Base-by-base conservation (phyloP, 2,329 filamentous ascomycete genomes). In the Pseudocercospora pini-densiflorae region DNA sequence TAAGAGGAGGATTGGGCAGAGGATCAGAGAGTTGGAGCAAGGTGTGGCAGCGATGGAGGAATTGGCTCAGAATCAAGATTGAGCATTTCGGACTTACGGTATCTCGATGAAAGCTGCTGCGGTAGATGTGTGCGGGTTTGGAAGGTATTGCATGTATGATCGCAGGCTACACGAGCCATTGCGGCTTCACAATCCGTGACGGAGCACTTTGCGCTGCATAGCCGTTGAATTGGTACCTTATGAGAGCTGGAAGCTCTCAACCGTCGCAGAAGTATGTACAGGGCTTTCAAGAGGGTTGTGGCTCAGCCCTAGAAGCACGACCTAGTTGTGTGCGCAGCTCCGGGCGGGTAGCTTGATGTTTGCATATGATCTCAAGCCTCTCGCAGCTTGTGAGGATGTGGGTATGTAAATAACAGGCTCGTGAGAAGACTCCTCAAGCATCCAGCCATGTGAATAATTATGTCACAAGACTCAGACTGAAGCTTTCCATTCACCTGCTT, bases 21-120 rank as follows among this genome's bases (percentile, higher is more conserved):
- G 84, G 70, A 82, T 87, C 54, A 74, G 84, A 68, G 85, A 87
- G 76, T 76, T 87, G 70, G 84, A 86, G 72, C 79, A 80, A 68
- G 85, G 82, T 1, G 80, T 87, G 1, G 72, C 77, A 63, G 81
- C 78, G 2, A 79, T 87, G 79, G 84, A 86, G 74, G 82, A 87
- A 76, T 75, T 78, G 70, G 85, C 82, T 47, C 73, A 76, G 70
- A 80, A 83, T 71, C 80, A 85, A 68, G 83, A 86, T 60, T 71
- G 59, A 60, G 54, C 40, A 43, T 43, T 1, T 19, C 40, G 16
- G 40, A 8, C 16, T 19, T 43, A 19, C n/a, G 16, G 1, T 8
- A 43, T n/a, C 1, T 40, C 40, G 16, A 43, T 16, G 16, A 43
- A 19, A 8, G 1, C 19, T 43, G 40, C 40, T 43, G n/a, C 16